Evolutionary conservation across 1,284 basidiomycete genomes (phyloP).

Genomic region (Pseudozyma pruni): DNA sequence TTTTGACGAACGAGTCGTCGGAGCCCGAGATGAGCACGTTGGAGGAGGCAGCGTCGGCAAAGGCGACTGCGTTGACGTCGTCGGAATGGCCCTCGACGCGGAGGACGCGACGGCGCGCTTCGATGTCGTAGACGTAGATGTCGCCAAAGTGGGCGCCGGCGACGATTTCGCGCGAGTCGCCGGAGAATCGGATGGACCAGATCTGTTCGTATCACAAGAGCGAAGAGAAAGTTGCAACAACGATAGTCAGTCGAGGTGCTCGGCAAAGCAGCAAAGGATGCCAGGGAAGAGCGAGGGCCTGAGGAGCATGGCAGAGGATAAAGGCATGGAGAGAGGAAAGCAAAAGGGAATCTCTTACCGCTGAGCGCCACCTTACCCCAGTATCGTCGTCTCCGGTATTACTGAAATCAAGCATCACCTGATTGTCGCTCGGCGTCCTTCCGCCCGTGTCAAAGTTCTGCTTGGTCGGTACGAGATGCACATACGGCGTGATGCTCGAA

Average conservation of each 20-base stretch:
- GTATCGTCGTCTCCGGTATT: conserved; percentile 68
- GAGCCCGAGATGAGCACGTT: conserved; percentile 93
- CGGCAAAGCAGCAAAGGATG: no score
- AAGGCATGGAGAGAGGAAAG: background rate
- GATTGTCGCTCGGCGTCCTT: conserved; percentile 42
- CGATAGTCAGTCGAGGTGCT: no score
- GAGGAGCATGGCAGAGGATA: no score
- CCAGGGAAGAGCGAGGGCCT: no score
- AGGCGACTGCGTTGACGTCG: conserved; percentile 94
- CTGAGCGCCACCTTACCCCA: conserved; percentile 59
- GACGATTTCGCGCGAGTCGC: conserved; percentile 89
- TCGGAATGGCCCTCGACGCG: conserved; percentile 84
- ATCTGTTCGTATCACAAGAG: conserved; percentile 70
- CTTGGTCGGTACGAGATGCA: conserved; percentile 86
- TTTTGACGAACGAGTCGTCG: conserved; percentile 92
- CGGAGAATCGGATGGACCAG: conserved; percentile 93
- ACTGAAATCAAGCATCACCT: conserved; percentile 67
- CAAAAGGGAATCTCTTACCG: conserved; percentile 44
- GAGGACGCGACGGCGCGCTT: conserved; percentile 80
- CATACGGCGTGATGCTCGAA: conserved; percentile 70
- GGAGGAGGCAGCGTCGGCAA: conserved; percentile 89
- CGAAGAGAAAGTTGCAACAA: background rate
- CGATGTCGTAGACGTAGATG: conserved; percentile 84
- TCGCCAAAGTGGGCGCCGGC: conserved; percentile 74
- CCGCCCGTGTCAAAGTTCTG: conserved; percentile 47